A percentile compares a stretch with the other conserved stretches of the same genome.
phyloP scores from a whole-genome alignment of 352 stramenopile genomes.

The Lagenidium giganteum region DNA sequence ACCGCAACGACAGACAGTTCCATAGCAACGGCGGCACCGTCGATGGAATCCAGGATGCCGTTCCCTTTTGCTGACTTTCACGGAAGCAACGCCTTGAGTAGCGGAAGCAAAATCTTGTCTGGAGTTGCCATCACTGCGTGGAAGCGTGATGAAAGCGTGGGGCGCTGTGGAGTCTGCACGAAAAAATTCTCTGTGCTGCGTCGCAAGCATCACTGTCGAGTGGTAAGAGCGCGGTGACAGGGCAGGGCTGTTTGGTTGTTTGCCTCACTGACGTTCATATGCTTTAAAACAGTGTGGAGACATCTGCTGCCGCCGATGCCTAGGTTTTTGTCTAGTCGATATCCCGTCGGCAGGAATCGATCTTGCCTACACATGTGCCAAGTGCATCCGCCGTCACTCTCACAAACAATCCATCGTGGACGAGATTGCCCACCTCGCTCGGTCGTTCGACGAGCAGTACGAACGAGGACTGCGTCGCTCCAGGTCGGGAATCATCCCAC shows the following conservation, averaged over 20 bases:
- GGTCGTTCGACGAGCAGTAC: slow-evolving; percentile 27
- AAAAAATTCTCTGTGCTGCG: slow-evolving; percentile 64
- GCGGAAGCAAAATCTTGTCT: slow-evolving; percentile 29
- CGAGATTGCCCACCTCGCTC: slow-evolving; percentile 35
- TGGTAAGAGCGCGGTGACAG: too few species aligned
- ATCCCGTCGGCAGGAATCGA: slow-evolving; percentile 56
- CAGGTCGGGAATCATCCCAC: slow-evolving; percentile 6
- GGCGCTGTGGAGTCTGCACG: slow-evolving; percentile 53
- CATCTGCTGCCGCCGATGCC: slow-evolving; percentile 59
- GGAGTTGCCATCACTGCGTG: slow-evolving; percentile 46
- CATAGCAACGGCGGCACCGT: too few species aligned
- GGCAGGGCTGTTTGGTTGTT: too few species aligned
- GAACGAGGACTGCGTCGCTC: slow-evolving; percentile 15
- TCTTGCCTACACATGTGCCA: slow-evolving; percentile 57
- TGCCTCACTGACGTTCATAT: slow-evolving; percentile 12
- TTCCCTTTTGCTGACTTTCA: slow-evolving; percentile 46
- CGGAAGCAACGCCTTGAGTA: slow-evolving; percentile 18
- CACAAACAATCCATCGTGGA: slow-evolving; percentile 35
- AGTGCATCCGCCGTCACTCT: slow-evolving; percentile 53
- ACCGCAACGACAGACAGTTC: too few species aligned
- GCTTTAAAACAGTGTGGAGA: slow-evolving; percentile 49
- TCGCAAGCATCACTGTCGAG: slow-evolving; percentile 65
- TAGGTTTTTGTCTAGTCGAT: slow-evolving; percentile 66
- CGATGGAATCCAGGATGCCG: slow-evolving; percentile 34
- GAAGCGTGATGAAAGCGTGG: slow-evolving; percentile 39